These are phyloP conservation scores for Fusarium multiceps DNA, from an alignment of 2,329 filamentous ascomycete genomes.

Conservation along the genomic window DNA sequence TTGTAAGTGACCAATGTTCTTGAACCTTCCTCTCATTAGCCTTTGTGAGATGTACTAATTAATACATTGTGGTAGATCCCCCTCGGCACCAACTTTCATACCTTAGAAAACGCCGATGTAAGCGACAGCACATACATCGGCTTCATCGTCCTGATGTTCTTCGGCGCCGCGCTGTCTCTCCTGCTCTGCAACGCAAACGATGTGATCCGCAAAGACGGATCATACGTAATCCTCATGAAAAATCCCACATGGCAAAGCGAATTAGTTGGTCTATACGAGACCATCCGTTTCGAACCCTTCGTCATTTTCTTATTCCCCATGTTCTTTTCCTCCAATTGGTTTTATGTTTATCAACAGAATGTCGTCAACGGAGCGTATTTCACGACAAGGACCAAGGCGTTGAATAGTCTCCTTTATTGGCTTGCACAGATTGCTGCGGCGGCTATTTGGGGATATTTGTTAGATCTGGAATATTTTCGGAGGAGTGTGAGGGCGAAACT, in stretches of 20 bases:
- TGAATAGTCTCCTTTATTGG: constrained; percentile 79
- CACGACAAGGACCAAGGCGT: constrained; percentile 76
- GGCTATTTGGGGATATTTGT: constrained; percentile 74
- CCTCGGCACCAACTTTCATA: constrained; percentile 39
- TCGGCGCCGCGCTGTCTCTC: constrained; percentile 76
- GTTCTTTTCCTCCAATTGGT: constrained; percentile 86
- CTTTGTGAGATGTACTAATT: neutral
- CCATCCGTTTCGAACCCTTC: constrained; percentile 73
- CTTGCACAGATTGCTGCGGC: constrained; percentile 79
- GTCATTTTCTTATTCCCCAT: constrained; percentile 81
- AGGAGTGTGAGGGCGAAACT: constrained; percentile 75
- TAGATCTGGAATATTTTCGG: constrained; percentile 70
- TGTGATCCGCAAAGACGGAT: constrained; percentile 80
- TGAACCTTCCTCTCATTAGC: accelerated
- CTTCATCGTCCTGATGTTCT: constrained; percentile 82
- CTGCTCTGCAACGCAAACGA: constrained; percentile 76
- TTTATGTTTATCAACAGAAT: constrained; percentile 84
- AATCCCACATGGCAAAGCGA: constrained; percentile 89
- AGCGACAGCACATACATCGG: constrained; percentile 85
- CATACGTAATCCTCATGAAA: constrained; percentile 87
- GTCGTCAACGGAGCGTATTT: constrained; percentile 76
- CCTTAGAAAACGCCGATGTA: constrained; percentile 53
- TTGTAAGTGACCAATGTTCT: constrained; percentile 52
- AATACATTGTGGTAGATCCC: constrained; percentile 54
- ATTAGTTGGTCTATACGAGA: constrained; percentile 78